Evolutionary conservation across 23 red algal genomes (phyloP).

Genomic region (Cyanidium caldarium): DNA sequence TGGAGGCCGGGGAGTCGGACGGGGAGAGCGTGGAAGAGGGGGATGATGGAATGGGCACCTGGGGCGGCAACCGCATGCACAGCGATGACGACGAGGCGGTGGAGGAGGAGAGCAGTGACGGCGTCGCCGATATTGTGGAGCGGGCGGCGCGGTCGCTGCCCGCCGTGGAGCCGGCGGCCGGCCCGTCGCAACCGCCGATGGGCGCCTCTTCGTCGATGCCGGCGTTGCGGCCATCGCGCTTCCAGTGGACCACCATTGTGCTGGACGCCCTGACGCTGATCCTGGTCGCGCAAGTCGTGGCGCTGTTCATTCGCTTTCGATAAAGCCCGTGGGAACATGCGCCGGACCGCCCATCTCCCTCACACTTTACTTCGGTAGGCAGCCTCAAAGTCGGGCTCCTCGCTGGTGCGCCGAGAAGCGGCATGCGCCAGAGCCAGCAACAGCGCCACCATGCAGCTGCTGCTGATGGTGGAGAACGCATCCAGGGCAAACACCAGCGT

Average conservation of each 20-base stretch:
- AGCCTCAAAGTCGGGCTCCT: neutral
- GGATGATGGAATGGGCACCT: no score
- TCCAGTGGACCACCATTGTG: neutral
- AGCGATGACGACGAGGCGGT: no score
- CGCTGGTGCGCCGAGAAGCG: neutral
- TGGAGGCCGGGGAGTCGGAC: no score
- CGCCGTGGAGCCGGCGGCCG: no score
- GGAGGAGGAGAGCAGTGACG: no score
- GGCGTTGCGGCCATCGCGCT: no score
- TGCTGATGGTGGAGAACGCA: neutral
- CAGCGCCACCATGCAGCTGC: neutral
- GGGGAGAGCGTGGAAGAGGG: no score
- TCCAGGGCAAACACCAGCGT: neutral
- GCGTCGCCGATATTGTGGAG: no score
- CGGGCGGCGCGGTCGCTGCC: no score
- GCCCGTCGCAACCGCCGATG: no score
- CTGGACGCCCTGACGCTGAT: neutral
- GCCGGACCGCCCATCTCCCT: neutral
- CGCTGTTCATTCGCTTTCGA: conserved; percentile 4
- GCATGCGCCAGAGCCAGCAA: neutral
- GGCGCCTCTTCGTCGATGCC: no score
- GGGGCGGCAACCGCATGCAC: no score
- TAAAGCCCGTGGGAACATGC: neutral
- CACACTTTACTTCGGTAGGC: neutral
- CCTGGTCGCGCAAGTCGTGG: neutral